Base-by-base conservation (phyloP, 208 protist genomes). In the Leishmania aethiopica region DNA sequence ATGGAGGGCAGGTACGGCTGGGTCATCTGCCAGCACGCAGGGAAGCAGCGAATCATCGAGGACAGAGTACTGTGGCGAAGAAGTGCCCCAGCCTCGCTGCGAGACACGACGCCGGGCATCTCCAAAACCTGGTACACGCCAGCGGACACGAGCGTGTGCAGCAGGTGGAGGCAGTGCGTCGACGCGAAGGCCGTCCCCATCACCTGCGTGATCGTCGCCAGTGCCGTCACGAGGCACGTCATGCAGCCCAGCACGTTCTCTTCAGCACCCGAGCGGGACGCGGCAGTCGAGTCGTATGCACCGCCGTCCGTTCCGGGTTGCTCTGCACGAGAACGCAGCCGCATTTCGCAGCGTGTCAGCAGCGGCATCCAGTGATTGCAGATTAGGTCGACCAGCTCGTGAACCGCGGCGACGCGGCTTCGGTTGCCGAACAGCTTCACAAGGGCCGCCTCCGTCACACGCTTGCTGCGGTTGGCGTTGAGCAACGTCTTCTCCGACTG, bases 401-500 rank as follows among this genome's bases (percentile, higher is more conserved):
- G 91, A 75, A 97, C 92, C 80, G 87, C 77, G 66, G 80, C 80
- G 57, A 96, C 90, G 62, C 92, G 88, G 28, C 87, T 60, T 71
- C 93, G 95, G 82, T 92, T 96, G 76, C 95, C 95, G 77, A 96
- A 96, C 13, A 96, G 80, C 85, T 95, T 97, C 49, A 88, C 84
- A 77, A 97, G 84, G 66, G 78, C 81, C 42, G 91, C 90, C 80
- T 94, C 93, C 40, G 92, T 95, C 51, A 97, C 91, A 42, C 89
- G 85, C 73, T 87, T 82, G 67, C 89, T 88, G 76, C 95, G 95
- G 74, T 93, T 88, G 15, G 90, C 86, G 75, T 97, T 96, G 42
- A 96, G 84, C 60, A 97, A 83, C 64, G 95, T 96, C 87, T 91
- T 92, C 89, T 97, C 95, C 64, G 95, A 92, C 86, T 96, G 91